A percentile compares a stretch with the other conserved stretches of the same genome.
phyloP scores from a whole-genome alignment of 352 stramenopile genomes.

The Phytophthora podocarpi region DNA sequence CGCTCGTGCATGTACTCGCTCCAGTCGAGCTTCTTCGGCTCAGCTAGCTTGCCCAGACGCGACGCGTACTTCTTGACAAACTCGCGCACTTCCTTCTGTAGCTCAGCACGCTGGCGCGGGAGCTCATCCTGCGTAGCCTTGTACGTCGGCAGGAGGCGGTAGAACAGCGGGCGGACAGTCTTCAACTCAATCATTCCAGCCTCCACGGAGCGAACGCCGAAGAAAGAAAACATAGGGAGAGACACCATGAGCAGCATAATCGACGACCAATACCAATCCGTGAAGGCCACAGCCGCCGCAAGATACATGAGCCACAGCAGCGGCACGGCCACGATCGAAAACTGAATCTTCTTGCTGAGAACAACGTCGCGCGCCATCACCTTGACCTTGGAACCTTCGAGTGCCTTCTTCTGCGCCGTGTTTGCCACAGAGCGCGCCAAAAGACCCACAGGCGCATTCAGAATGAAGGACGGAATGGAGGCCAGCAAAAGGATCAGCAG shows the following conservation, averaged over 20 bases:
- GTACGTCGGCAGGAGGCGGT: conserved; percentile 78
- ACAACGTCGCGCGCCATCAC: conserved; percentile 90
- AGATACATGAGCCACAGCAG: conserved; percentile 89
- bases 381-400: conserved; percentile 92
- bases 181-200: conserved; percentile 90
- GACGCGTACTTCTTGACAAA: conserved; percentile 80
- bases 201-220: conserved; percentile 86
- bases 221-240: conserved; percentile 90
- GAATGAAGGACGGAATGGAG: conserved; percentile 90
- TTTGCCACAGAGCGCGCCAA: conserved; percentile 80
- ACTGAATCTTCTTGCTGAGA: conserved; percentile 94
- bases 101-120: conserved; percentile 56
- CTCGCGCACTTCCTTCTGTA: conserved; percentile 77
- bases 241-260: conserved; percentile 80
- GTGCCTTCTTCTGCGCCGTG: conserved; percentile 81
- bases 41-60: conserved; percentile 66
- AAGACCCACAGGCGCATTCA: conserved; percentile 91
- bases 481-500: conserved; percentile 87
- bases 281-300: conserved; percentile 78
- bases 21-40: conserved; percentile 82
- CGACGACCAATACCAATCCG: conserved; percentile 87
- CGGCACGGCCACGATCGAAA: conserved; percentile 91
- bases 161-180: conserved; percentile 83
- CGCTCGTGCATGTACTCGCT: conserved; percentile 84
- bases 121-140: conserved; percentile 84